These are phyloP conservation scores for Diplodia sapinea DNA, from an alignment of 2,329 filamentous ascomycete species.

Conservation along the genomic window DNA sequence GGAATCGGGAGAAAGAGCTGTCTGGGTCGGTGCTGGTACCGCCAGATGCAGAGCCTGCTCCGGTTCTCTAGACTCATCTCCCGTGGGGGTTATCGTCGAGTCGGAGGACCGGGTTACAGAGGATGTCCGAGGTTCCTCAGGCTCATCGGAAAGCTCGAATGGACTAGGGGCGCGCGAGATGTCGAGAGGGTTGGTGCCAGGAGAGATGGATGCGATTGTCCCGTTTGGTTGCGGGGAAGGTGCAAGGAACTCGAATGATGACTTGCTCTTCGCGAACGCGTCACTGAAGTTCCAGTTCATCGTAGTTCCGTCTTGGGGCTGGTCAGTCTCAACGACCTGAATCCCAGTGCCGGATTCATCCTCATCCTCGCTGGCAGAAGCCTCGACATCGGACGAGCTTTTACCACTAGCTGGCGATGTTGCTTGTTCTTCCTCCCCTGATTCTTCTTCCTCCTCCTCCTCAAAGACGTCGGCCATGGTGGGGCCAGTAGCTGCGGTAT, in stretches of 20 bases:
- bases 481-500: conserved; percentile 64
- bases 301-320: conserved; percentile 44
- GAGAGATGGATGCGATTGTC: conserved; percentile 2
- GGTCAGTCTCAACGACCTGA: conserved; percentile 54
- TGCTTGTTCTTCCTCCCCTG: conserved; percentile 56
- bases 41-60: conserved; percentile 47
- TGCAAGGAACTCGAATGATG: conserved; percentile 5
- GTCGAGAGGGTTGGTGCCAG: conserved; percentile 16
- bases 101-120: conserved; percentile 58
- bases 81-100: conserved; percentile 51
- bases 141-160: conserved; percentile 53
- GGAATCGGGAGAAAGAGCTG: conserved; percentile 70
- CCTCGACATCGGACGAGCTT: conserved; percentile 32
- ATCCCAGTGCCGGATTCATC: conserved; percentile 53
- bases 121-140: conserved; percentile 56
- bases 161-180: conserved; percentile 40
- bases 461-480: conserved; percentile 89
- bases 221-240: conserved; percentile 23
- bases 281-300: conserved; percentile 54
- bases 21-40: conserved; percentile 49
- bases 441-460: conserved; percentile 72
- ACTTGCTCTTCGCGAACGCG: conserved; percentile 30
- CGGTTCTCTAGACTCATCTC: conserved; percentile 45
- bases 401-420: conserved; percentile 36
- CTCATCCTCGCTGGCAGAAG: conserved; percentile 38